phyloP scores from a whole-genome alignment of 2,329 filamentous ascomycete genomes.

The Huntiella abstrusa region DNA sequence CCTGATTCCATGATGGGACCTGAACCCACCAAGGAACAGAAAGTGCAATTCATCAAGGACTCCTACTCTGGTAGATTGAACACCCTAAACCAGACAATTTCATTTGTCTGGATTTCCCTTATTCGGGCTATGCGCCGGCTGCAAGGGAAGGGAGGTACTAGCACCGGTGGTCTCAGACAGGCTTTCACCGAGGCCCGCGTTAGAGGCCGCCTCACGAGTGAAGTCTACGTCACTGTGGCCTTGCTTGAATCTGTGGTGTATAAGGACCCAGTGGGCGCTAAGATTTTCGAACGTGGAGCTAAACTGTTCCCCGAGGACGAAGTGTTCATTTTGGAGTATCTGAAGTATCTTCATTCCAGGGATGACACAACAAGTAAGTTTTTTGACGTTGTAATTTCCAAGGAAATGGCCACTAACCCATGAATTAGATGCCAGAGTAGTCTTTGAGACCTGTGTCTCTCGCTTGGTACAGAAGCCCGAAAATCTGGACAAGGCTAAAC shows the following conservation, averaged over 20 bases:
- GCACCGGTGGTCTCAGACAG: conserved; percentile 61
- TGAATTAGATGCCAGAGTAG: conserved; percentile 63
- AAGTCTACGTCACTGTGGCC: conserved; percentile 86
- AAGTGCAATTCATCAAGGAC: conserved; percentile 41
- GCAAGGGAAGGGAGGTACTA: conserved; percentile 55
- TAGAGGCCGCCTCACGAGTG: conserved; percentile 73
- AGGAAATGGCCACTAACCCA: conserved; percentile 13
- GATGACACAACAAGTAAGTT: conserved; percentile 82
- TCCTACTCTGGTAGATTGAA: conserved; percentile 55
- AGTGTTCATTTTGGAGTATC: conserved; percentile 80
- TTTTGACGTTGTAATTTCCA: neutral
- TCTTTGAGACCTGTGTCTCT: conserved; percentile 87
- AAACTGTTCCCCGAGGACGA: conserved; percentile 90
- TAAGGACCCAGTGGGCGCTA: conserved; percentile 77
- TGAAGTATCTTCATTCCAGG: conserved; percentile 82
- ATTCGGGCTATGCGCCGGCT: conserved; percentile 88
- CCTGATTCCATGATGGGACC: conserved; percentile 2
- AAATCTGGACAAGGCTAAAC: conserved; percentile 54
- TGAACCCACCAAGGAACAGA: conserved; percentile 34
- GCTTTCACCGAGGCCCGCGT: conserved; percentile 80
- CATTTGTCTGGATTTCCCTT: conserved; percentile 85
- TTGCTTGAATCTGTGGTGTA: conserved; percentile 92
- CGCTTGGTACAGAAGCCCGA: conserved; percentile 62
- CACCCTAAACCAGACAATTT: conserved; percentile 66
- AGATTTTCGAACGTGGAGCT: conserved; percentile 88